Percentiles rank a stretch among this genome's conserved stretches.
Evolutionary conservation across 495 filamentous ascomycete genomes (phyloP).

Genomic region (Saxophila tyrrhenica): DNA sequence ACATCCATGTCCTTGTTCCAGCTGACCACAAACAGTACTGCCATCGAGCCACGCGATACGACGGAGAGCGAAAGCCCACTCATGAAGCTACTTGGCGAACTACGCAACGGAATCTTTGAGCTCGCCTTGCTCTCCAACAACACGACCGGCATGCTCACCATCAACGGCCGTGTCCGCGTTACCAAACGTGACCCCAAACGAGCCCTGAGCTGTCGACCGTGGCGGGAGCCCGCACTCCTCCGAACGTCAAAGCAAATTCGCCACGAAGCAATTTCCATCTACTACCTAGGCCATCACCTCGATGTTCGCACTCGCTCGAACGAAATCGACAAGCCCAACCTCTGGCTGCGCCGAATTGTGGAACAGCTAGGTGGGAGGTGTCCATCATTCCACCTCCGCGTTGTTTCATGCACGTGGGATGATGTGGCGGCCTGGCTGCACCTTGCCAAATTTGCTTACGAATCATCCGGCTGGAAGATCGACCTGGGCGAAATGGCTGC

Average conservation of each 20-base stretch:
- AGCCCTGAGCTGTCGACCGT: too few relatives aligned
- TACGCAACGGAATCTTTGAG: background rate
- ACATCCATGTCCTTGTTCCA: too few relatives aligned
- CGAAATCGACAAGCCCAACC: background rate
- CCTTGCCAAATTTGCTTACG: background rate
- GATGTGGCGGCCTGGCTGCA: background rate
- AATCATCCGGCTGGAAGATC: too few relatives aligned
- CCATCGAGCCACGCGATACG: too few relatives aligned
- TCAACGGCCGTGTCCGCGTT: background rate
- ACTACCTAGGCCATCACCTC: background rate
- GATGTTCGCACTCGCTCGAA: background rate
- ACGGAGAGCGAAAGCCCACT: background rate
- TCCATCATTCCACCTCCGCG: background rate
- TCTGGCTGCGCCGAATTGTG: background rate
- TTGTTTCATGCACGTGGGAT: background rate
- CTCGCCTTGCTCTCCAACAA: background rate
- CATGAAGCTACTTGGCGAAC: conserved; percentile 5
- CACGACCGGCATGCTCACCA: too few relatives aligned
- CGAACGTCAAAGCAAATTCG: background rate
- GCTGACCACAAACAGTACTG: too few relatives aligned
- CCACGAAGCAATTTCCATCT: background rate
- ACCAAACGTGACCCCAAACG: background rate
- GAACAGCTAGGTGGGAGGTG: background rate
- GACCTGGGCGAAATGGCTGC: too few relatives aligned
- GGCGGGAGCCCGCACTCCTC: conserved; percentile 1